Conservation (phyloP, 768 basidiomycete genomes). For the Kondoa subrosea region DNA sequence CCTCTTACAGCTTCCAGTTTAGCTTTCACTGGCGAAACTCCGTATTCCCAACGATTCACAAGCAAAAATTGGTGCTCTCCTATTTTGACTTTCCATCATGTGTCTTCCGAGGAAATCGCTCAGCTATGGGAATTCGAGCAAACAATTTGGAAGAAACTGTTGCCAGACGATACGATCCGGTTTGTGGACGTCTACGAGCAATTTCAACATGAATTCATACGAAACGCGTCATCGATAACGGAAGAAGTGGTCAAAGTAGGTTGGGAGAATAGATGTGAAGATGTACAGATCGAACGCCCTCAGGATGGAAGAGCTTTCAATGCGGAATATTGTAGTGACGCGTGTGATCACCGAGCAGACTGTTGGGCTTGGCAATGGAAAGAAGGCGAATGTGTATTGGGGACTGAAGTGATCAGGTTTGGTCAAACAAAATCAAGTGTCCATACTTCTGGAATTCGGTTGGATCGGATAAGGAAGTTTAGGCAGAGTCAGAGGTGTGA, state of each 20-base stretch:
- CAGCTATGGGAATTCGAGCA: background rate
- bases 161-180: background rate
- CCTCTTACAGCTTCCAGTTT: too few species aligned
- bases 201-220: background rate
- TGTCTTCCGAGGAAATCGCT: background rate
- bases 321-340: background rate
- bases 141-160: background rate
- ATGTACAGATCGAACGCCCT: background rate
- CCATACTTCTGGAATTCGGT: background rate
- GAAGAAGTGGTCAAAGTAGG: background rate
- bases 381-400: background rate
- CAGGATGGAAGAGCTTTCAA: background rate
- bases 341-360: background rate
- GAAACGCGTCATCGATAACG: background rate
- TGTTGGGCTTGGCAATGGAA: conserved; percentile 5
- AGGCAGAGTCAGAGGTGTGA: background rate
- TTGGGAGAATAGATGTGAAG: conserved; percentile 5
- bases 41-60: background rate
- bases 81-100: background rate
- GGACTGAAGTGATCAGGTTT: background rate
- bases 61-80: conserved; percentile 1
- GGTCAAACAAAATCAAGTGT: background rate
- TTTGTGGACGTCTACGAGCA: background rate
- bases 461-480: background rate
- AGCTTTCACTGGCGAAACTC: conserved; percentile 3